phyloP scores from a whole-genome alignment of 345 rosid species.

The Noccaea bulbosa region DNA sequence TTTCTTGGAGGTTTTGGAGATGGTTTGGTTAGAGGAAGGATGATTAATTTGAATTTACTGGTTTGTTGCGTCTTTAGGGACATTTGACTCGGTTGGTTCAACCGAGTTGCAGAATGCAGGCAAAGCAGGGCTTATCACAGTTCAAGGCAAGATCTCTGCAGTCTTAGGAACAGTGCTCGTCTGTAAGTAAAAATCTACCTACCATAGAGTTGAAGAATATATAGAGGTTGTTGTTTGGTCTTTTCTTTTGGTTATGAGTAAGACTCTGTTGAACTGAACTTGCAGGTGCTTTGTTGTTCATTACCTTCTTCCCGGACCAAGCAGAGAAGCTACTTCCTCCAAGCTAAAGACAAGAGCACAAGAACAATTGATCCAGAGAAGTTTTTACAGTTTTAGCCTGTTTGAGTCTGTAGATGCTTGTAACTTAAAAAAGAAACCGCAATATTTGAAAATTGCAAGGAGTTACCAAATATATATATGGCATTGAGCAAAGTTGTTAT shows the following conservation, averaged over 20 bases:
- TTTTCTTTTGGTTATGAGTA: not conserved
- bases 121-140: conserved; percentile 83
- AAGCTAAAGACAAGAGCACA: conserved; percentile 44
- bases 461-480: conserved; percentile 25
- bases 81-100: conserved; percentile 71
- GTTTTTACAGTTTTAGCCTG: conserved; percentile 37
- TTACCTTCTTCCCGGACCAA: conserved; percentile 87
- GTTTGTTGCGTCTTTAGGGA: conserved; percentile 52
- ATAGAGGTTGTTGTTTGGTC: not conserved
- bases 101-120: conserved; percentile 82
- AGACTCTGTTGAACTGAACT: conserved; percentile 7
- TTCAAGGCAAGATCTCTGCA: conserved; percentile 94
- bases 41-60: not conserved
- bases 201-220: not conserved
- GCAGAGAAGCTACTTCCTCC: conserved; percentile 79
- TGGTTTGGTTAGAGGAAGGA: not conserved
- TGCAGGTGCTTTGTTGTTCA: conserved; percentile 88
- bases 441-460: not conserved
- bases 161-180: conserved; percentile 89
- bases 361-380: conserved; percentile 9
- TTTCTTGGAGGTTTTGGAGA: conserved; percentile 1
- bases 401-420: conserved; percentile 33
- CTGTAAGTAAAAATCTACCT: conserved; percentile 58
- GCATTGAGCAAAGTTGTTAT: conserved; percentile 35
- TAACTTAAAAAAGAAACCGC: not conserved